phyloP scores from a whole-genome alignment of 768 basidiomycete genomes.

The Amanita pallidorosea region DNA sequence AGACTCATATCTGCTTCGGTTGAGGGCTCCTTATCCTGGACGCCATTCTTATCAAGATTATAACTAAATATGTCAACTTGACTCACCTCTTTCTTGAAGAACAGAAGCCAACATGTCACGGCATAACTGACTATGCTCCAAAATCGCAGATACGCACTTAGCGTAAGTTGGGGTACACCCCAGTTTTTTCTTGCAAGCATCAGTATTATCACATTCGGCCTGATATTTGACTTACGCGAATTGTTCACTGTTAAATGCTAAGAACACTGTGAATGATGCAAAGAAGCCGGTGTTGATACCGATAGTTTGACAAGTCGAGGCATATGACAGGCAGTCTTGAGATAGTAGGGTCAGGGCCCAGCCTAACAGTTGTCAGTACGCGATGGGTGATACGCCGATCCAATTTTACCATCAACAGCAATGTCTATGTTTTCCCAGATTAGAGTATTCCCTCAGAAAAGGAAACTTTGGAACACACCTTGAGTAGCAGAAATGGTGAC shows the following conservation, averaged over 20 bases:
- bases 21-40: slow-evolving; percentile 64
- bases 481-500: slow-evolving; percentile 97
- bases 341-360: slow-evolving; percentile 84
- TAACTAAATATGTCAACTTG: background rate
- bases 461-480: slow-evolving; percentile 37
- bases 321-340: slow-evolving; percentile 88
- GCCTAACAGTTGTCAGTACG: slow-evolving; percentile 24
- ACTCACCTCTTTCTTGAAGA: slow-evolving; percentile 83
- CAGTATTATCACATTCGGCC: background rate
- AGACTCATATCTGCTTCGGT: slow-evolving; percentile 85
- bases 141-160: slow-evolving; percentile 77
- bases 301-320: slow-evolving; percentile 96
- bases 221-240: slow-evolving; percentile 51
- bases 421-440: slow-evolving; percentile 51
- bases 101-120: slow-evolving; percentile 81
- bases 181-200: slow-evolving; percentile 45
- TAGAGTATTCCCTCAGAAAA: slow-evolving; percentile 7
- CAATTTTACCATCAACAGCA: slow-evolving; percentile 78
- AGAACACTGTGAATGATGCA: slow-evolving; percentile 92
- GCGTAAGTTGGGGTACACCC: slow-evolving; percentile 62
- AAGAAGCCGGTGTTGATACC: slow-evolving; percentile 95
- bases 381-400: background rate
- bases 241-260: slow-evolving; percentile 90
- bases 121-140: slow-evolving; percentile 73
- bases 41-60: background rate